Evolutionary conservation across 768 basidiomycete species (phyloP).

Genomic region (Calvatia gigantea): DNA sequence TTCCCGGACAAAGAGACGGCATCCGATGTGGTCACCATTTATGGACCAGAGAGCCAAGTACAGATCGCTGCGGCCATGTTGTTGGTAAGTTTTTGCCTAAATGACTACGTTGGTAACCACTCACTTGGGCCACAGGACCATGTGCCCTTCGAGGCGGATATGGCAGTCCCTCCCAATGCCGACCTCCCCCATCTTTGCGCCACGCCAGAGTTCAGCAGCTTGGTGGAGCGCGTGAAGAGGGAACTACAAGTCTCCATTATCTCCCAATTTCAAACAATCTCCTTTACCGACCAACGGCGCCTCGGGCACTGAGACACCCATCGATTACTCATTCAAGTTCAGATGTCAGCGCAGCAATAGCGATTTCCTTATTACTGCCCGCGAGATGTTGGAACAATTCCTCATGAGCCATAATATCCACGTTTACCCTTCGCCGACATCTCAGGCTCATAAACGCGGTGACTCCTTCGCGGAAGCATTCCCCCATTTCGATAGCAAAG

Average conservation of each 20-base stretch:
- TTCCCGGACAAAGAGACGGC: conserved; percentile 94
- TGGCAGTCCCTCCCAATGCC: conserved; percentile 80
- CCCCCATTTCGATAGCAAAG: conserved; percentile 94
- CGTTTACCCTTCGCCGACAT: conserved; percentile 73
- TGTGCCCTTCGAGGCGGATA: conserved; percentile 94
- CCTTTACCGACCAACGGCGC: conserved; percentile 41
- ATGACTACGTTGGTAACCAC: neutral
- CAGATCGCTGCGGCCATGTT: conserved; percentile 97
- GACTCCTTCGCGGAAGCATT: conserved; percentile 96
- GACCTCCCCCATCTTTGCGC: conserved; percentile 75
- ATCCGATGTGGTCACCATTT: conserved; percentile 94
- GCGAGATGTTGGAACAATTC: conserved; percentile 93
- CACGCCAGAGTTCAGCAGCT: conserved; percentile 79
- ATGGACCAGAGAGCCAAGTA: conserved; percentile 94
- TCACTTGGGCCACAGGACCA: conserved; percentile 60
- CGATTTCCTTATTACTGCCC: conserved; percentile 85
- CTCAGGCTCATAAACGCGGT: conserved; percentile 79
- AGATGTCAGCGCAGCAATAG: conserved; percentile 93
- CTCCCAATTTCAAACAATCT: conserved; percentile 71
- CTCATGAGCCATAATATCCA: conserved; percentile 80
- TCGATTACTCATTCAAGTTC: conserved; percentile 92
- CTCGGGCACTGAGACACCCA: conserved; percentile 48
- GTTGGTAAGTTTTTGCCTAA: conserved; percentile 50
- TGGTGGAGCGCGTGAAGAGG: conserved; percentile 88
- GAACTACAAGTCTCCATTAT: conserved; percentile 91